These are phyloP conservation scores for Cochlearia excelsa DNA, from an alignment of 345 rosid genomes.

Conservation along the genomic window DNA sequence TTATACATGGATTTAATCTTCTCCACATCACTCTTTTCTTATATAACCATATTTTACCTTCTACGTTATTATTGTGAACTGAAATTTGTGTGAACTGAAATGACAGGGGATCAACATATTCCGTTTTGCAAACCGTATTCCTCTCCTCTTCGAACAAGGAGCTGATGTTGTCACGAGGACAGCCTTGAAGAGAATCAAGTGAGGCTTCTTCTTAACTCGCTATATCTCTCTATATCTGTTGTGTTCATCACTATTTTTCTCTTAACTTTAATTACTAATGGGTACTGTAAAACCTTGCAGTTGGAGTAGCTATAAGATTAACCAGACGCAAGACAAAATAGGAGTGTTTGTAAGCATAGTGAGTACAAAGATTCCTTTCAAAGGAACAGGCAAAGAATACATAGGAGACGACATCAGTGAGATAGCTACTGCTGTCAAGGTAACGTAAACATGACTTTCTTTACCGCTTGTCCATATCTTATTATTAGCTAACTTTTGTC, in stretches of 20 bases:
- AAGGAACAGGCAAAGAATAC: conserved; percentile 95
- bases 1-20: neutral
- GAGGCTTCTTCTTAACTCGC: conserved; percentile 30
- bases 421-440: conserved; percentile 94
- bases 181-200: conserved; percentile 90
- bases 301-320: conserved; percentile 92
- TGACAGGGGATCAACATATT: conserved; percentile 84
- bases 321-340: conserved; percentile 81
- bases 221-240: neutral
- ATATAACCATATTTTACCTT: neutral
- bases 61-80: neutral
- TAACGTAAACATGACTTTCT: conserved; percentile 21
- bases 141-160: conserved; percentile 98
- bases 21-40: neutral
- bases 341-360: conserved; percentile 95
- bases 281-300: conserved; percentile 39
- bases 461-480: neutral
- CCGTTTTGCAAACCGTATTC: conserved; percentile 93
- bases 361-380: conserved; percentile 95
- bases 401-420: conserved; percentile 94
- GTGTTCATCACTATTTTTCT: neutral
- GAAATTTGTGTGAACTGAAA: conserved; percentile 14
- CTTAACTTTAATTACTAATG: neutral
- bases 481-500: conserved; percentile 16
- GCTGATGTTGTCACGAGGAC: conserved; percentile 97